Base-by-base conservation (phyloP, 345 rosid genomes). In the Populus pruinosa region DNA sequence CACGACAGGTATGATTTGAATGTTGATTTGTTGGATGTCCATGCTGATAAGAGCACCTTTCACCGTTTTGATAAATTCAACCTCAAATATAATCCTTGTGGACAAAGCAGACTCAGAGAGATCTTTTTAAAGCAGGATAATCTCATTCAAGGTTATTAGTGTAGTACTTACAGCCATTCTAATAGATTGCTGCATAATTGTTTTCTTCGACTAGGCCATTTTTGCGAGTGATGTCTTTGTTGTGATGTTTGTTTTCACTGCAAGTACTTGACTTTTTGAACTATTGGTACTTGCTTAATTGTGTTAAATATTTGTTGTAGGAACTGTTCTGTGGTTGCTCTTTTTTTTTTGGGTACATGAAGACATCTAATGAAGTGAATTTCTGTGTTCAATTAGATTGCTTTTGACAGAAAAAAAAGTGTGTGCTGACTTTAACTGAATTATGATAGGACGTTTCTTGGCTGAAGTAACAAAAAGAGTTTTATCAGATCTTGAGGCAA, bases 31-130 rank as follows among this genome's bases (percentile, higher is more conserved):
- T 73, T 86, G 83, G 90, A 87, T 77, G 90, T 87, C 70, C 90
- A 87, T 81, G 88, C 88, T 81, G 88, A 87, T 76, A 87, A 87
- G 71, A 87, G 85, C 74, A 87, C 88, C 70, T 87, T 87, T 67
- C 90, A 86, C 70, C 85, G 90, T 59, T 87, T 88, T 66, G 90
- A 88, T 49, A 88, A 88, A 79, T 88, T 88, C 81, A 88, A 88
- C 79, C 89, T 88, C 66, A 88, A 88, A 78, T 88, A 88, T 44
- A 88, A 88, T 77, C 90, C 90, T 14, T 88, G 90, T 74, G 90
- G 90, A 59, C 90, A 88, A 80, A 88, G 90, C 70, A 88, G 90
- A 76, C 89, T 88, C 14, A 79, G 90, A 69, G 90, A 88, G 82
- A 88, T 88, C 47, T 88, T 88, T 74, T 73, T 87, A 81, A 87